These are phyloP conservation scores for Colletotrichum agaves DNA, from an alignment of 2,329 filamentous ascomycete species.

Conservation along the genomic window DNA sequence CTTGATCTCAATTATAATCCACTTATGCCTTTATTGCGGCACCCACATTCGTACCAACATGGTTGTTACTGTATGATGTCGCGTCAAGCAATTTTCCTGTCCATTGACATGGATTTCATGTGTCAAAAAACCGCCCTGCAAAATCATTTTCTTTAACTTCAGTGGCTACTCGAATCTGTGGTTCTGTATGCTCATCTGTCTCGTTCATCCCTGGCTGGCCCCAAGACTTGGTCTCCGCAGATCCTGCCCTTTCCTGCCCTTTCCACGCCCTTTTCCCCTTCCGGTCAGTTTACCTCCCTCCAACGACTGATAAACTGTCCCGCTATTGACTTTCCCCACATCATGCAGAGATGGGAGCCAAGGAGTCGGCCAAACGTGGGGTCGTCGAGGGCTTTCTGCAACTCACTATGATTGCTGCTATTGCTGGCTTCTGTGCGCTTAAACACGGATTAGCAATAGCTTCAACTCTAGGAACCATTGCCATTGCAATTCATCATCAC, in stretches of 20 bases:
- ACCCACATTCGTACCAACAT: not conserved
- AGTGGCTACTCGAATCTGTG: conserved; percentile 8
- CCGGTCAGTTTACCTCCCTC: conserved; percentile 20
- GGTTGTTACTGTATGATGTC: not conserved
- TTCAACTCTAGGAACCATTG: conserved; percentile 6
- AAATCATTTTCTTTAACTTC: conserved; percentile 16
- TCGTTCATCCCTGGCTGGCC: conserved; percentile 29
- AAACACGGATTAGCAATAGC: conserved; percentile 26
- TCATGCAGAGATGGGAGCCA: conserved; percentile 14
- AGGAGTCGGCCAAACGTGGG: conserved; percentile 25
- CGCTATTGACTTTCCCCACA: conserved; percentile 31
- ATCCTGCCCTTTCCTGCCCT: conserved; percentile 16
- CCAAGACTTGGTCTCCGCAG: conserved; percentile 14
- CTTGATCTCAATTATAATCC: not conserved
- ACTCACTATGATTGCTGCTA: conserved; percentile 5
- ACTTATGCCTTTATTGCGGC: conserved; percentile 7
- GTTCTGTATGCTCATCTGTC: conserved; percentile 35
- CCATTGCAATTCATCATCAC: conserved; percentile 1
- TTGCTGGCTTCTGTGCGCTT: conserved; percentile 12
- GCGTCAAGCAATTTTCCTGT: not conserved
- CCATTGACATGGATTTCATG: conserved; percentile 3
- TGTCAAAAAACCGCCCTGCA: not conserved
- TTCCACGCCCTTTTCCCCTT: conserved; percentile 31
- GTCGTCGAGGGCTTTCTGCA: conserved; percentile 28
- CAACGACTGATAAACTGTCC: conserved; percentile 22